A percentile compares a stretch with the other conserved stretches of the same genome.
phyloP scores from a whole-genome alignment of 2,329 filamentous ascomycete genomes.

The Ophiostoma populinum region DNA sequence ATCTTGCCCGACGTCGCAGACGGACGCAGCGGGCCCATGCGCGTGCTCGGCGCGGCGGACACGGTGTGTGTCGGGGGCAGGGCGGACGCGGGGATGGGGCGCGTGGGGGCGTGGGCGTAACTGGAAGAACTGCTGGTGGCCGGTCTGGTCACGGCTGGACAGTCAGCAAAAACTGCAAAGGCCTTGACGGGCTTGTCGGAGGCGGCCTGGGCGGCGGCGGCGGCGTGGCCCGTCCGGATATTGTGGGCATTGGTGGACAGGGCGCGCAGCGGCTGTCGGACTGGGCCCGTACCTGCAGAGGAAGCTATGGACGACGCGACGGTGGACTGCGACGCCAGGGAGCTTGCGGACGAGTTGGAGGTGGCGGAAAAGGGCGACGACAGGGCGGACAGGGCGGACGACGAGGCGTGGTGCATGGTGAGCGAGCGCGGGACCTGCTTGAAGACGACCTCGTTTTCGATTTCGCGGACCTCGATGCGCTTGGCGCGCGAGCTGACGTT shows the following conservation, averaged over 20 bases:
- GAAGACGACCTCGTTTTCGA: conserved; percentile 88
- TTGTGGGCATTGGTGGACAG: conserved; percentile 56
- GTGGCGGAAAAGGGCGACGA: not conserved
- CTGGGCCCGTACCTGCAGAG: conserved; percentile 21
- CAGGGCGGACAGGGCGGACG: not conserved
- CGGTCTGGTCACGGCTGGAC: conserved; percentile 14
- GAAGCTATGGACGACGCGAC: conserved; percentile 27
- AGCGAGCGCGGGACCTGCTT: conserved; percentile 44
- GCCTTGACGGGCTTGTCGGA: conserved; percentile 57
- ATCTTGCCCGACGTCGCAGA: conserved; percentile 7
- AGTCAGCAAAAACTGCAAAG: conserved; percentile 77
- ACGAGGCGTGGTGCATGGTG: no score
- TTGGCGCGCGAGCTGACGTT: conserved; percentile 93
- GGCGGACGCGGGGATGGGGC: not conserved
- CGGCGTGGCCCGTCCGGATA: conserved; percentile 42
- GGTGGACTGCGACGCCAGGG: conserved; percentile 57
- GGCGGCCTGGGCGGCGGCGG: conserved; percentile 21
- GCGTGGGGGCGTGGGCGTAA: not conserved
- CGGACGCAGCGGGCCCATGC: conserved; percentile 9
- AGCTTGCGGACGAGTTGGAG: conserved; percentile 14
- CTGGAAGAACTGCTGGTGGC: not conserved
- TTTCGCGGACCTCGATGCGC: conserved; percentile 87
- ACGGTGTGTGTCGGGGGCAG: no score
- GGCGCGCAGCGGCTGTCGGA: conserved; percentile 63
- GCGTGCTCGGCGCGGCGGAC: conserved; percentile 13